Base-by-base conservation (phyloP, 805 yeast genomes). In the Saccharomycopsis oosterbeekiorum region DNA sequence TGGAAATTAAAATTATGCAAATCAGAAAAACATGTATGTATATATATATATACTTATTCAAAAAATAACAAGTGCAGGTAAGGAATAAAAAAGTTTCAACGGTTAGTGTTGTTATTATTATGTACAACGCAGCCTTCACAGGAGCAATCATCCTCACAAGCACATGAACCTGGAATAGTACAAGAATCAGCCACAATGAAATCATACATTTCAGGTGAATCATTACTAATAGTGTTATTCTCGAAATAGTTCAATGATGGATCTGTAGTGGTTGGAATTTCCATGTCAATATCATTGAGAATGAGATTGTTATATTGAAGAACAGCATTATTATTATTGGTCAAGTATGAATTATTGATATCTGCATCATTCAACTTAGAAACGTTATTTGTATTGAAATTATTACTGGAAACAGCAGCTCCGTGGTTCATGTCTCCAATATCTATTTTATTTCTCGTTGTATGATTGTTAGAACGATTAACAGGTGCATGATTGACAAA, bases 141-240 rank as follows among this genome's bases (percentile, higher is more conserved):
- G 9, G 37, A 14, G 57, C 65, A 62, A 34, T 60, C 59, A 42
- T 60, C 63, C 15, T 62, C 63, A 57, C 65, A 62, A 8, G 59
- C 65, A 62, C 66, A 64, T 4, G 64, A 60, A 9, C 66, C 65
- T 6, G 65, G 66, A 56, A 64, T 64, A 14, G 65, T 62, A 47
- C 65, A 62, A 1, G 64, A 60, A 24, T 60, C 59, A 9, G 65
- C 65, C 37, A 61, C 53, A 10, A 63, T 54, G 12, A 58, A 57
- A 55, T 64, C 62, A 47, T 62, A 64, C 43, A 60, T n/a, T 15
- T 53, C 55, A 2, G 51, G 36, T 8, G 39, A 21, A 6, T 47
- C 34, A 47, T 21, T 24, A 47, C 21, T 19, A 4, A 15, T 14
- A 47, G 24, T 58, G 8, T 14, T 36, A n/a, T 50, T 41, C 2